Conservation (phyloP, 176 grass and related monocot species). For the Olyra latifolia region DNA sequence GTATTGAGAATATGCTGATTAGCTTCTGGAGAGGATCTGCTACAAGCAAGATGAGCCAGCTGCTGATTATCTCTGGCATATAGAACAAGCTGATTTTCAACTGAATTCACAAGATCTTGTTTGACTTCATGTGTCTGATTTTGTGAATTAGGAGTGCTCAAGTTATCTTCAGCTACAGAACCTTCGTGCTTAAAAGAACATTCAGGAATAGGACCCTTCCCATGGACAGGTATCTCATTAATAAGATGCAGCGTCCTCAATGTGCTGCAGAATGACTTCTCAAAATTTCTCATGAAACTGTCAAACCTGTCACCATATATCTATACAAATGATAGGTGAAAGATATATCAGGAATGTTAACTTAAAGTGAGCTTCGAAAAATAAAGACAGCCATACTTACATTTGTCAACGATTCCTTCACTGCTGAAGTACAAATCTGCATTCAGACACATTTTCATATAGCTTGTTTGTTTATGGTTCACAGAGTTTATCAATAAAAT, state of each 20-base stretch:
- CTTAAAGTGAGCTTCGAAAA: not conserved
- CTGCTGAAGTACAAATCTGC: constrained; percentile 88
- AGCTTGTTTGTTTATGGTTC: not conserved
- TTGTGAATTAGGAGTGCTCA: constrained; percentile 16
- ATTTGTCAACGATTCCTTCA: constrained; percentile 87
- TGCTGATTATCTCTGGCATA: constrained; percentile 50
- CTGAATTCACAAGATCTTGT: constrained; percentile 23
- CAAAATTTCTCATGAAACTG: constrained; percentile 81
- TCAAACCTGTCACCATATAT: constrained; percentile 83
- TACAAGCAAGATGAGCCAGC: constrained; percentile 34
- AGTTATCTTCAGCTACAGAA: constrained; percentile 33
- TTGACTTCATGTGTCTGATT: constrained; percentile 12
- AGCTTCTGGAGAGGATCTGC: constrained; percentile 31
- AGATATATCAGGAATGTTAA: not conserved
- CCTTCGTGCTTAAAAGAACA: constrained; percentile 31
- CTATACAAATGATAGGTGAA: constrained; percentile 45
- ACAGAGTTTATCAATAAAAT: constrained; percentile 11
- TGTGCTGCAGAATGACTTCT: constrained; percentile 95
- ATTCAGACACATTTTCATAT: constrained; percentile 7
- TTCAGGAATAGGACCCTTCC: constrained; percentile 31
- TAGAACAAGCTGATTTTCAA: constrained; percentile 45
- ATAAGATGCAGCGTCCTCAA: constrained; percentile 79
- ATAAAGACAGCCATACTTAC: constrained; percentile 47
- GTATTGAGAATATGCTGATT: constrained; percentile 56
- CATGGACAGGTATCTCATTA: constrained; percentile 49